Conservation (phyloP, 768 basidiomycete species). For the Astraeus odoratus region DNA sequence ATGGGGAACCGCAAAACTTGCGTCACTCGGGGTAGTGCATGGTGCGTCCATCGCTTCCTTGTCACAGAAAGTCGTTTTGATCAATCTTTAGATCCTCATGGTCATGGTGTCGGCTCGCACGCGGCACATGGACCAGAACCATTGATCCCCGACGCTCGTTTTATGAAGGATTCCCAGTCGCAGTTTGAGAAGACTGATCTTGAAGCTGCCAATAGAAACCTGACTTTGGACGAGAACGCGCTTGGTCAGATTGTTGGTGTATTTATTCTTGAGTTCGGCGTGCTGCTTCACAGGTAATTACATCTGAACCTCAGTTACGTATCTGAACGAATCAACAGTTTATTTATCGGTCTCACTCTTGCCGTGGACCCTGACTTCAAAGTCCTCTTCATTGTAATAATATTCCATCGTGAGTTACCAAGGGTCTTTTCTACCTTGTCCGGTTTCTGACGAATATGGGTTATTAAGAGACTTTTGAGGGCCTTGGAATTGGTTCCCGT, state of each 20-base stretch:
- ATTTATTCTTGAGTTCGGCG: constrained; percentile 91
- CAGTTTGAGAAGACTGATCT: constrained; percentile 16
- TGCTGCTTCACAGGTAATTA: constrained; percentile 68
- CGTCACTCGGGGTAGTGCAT: constrained; percentile 54
- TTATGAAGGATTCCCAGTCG: constrained; percentile 13
- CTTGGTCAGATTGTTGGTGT: constrained; percentile 78
- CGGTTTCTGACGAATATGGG: neutral
- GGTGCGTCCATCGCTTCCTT: constrained; percentile 43
- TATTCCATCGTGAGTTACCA: constrained; percentile 81
- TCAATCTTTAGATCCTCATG: constrained; percentile 70
- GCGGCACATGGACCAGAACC: constrained; percentile 66
- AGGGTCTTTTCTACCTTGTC: constrained; percentile 2
- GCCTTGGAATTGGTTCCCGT: constrained; percentile 86
- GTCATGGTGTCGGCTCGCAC: constrained; percentile 52
- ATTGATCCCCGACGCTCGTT: neutral
- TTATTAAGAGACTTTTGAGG: constrained; percentile 75
- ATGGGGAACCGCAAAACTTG: constrained; percentile 71
- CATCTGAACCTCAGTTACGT: neutral
- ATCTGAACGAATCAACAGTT: constrained; percentile 30
- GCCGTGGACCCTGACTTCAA: constrained; percentile 83
- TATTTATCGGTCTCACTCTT: constrained; percentile 85
- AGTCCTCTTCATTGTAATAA: constrained; percentile 79
- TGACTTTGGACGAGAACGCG: constrained; percentile 34
- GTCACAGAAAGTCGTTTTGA: too few relatives aligned
- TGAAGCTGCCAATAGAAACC: constrained; percentile 16